Base-by-base conservation (phyloP, 495 filamentous ascomycete species). In the Talaromyces wortmannii region DNA sequence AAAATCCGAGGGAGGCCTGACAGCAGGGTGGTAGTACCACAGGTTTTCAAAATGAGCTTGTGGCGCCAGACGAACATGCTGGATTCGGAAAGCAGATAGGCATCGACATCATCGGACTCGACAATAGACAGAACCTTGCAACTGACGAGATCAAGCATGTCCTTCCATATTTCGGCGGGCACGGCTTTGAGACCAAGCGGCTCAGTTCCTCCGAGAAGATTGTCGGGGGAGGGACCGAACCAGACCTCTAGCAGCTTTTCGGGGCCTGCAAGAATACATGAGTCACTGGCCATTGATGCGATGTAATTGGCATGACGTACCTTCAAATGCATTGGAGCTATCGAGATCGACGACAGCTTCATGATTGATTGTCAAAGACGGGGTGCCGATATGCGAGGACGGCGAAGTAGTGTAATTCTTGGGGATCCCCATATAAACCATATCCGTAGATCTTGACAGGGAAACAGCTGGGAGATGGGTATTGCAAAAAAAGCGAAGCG, bases 11-110 rank as follows among this genome's bases (percentile, higher is more conserved):
- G 89, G 50, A 99, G 78, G 12, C 95, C 95, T 16, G 85, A 85
- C 12, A 99, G 80, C 57, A 99, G 75, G 0, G 95, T 99, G 4
- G 95, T 99, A 6, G 95, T 99, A 51, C 95, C 95, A 65, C 95
- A 99, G 10, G 95, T 99, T 83, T 99, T 99, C 46, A 99, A 78
- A 60, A 99, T 95, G 48, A 99, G 77, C 76, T 99, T 99, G 82
- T 99, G 94, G 18, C 91, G 91, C 70, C 95, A 99, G 60, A 99
- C 91, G 69, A 99, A 99, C 92, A 99, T 76, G 84, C 94, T 97
- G 16, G 95, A 97, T 73, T 99, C 95, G 50, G 94, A 97, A 51
- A 99, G 82, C 32, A 99, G 83, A 63, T 99, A 99, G 59, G 95
- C 95, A 68, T 99, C 95, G 55, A 97, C 86, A 70, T 95, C 83